Evolutionary conservation across 805 yeast species (phyloP), one percentile per base, ranked within the genome.

Genomic region (Candida qinlingensis): DNA sequence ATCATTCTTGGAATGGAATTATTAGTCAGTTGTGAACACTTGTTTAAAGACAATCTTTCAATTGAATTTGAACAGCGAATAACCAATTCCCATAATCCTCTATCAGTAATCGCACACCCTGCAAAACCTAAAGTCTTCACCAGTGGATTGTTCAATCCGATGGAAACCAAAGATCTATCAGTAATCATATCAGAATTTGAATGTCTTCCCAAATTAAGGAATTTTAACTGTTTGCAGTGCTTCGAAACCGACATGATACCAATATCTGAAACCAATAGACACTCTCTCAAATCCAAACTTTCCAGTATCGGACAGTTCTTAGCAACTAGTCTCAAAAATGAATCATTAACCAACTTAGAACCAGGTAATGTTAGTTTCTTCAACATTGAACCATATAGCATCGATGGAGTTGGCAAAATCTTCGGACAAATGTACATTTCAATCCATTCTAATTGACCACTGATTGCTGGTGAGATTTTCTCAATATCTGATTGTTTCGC

Each of bases 371-470:
- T 74, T 37, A 71, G 59, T 39, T 63, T 68, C 38, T 68, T 66
- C 42, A 83, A 60, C 12, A 59, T 57, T 6, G 70, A 57, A 5
- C 75, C 73, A 2, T 69, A 53, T 41, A 82, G 68, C 61, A 83
- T 70, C 3, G 62, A 50, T 7, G 67, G 53, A 0, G 81, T 68
- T 4, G 96, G 96, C 7, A 75, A 58, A 31, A 87, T 61, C 41
- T 73, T 74, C 6, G 96, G 92, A 61, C 96, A 89, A 59, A 91
- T 85, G 66, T 85, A 88, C 57, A 89, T 73, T 63, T 90, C 96
- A 31, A 90, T 69, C 85, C 86, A 80, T 54, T 74, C 72, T 40
- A 89, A 62, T 39, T 73, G 68, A 3, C 75, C 70, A 37, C 81
- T 79, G 31, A 76, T 63, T 5, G 74, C 53, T 5, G 63, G 59